Base-by-base conservation (phyloP, 164 flowering plant species). In the Tetrastigma voinierianum region DNA sequence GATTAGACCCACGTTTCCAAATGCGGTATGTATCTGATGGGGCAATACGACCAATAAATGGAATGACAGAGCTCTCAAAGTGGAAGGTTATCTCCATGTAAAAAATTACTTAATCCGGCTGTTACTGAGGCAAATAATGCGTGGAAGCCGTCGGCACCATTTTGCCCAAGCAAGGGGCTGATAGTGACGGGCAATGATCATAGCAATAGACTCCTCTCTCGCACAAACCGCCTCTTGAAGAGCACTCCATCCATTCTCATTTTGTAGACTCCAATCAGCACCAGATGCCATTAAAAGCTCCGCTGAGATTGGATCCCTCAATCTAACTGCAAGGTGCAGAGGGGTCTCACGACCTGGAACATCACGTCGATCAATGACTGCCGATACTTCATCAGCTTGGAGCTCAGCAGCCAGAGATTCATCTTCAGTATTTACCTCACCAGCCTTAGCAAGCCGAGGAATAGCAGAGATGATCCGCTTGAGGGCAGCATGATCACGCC, bases 121-220 rank as follows among this genome's bases (percentile, higher is more conserved):
- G 84, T 62, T 1, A 88, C 85, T 0, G 99, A 89, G 15, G 94
- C 86, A 67, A 67, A 95, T 82, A 60, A 95, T 89, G 2, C 98
- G 84, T 9, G 99, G 99, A 51, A 95, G 90, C 24, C 99, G 81
- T 10, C 99, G 92, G 57, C 97, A 90, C 99, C 99, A 95, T 78
- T 95, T 95, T 5, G 96, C 99, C 99, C 99, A 95, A 23, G 99
- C 99, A 52, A 89, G 86, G 6, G 99, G 97, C 83, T 95, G 99
- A 75, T 95, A 95, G 54, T 92, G 96, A 44, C 99, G 69, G 5
- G 98, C 98, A 70, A 95, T 95, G 59, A 87, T 89, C 91, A 87
- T 84, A n/a, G 96, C 97, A 70, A 95, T 90, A 55, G 86, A 69
- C 55, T 95, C 99, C 70, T 95, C 97, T 23, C 97, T 81, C 10